phyloP scores from a whole-genome alignment of 352 stramenopile genomes.

The Pythium apleroticum region DNA sequence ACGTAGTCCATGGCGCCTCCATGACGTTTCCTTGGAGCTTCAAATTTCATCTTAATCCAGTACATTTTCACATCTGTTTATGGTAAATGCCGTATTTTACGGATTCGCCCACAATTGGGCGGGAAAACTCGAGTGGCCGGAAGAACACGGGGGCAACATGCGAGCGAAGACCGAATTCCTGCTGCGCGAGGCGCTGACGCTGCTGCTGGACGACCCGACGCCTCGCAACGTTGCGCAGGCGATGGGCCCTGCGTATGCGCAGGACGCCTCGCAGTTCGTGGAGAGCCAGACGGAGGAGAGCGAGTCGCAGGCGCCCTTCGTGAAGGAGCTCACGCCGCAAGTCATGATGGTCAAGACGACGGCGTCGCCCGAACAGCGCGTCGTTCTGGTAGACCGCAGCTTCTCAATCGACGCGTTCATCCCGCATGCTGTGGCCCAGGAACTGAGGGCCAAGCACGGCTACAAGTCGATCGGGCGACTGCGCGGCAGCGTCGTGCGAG shows the following conservation, averaged over 20 bases:
- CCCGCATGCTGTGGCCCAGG: conserved; percentile 22
- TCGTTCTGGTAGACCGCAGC: conserved; percentile 53
- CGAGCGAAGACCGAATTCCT: conserved; percentile 48
- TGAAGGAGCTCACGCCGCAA: conserved; percentile 24
- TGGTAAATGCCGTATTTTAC: neutral
- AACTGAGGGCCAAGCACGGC: conserved; percentile 25
- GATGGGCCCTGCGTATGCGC: conserved; percentile 15
- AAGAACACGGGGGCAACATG: conserved; percentile 26
- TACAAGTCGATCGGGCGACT: conserved; percentile 45
- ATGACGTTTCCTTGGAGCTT: neutral
- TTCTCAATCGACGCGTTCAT: conserved; percentile 56
- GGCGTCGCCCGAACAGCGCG: conserved; percentile 35
- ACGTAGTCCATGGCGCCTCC: neutral
- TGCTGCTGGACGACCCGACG: conserved; percentile 38
- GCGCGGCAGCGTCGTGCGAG: conserved; percentile 46
- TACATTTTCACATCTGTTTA: neutral
- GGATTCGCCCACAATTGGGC: neutral
- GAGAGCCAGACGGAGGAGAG: conserved; percentile 57
- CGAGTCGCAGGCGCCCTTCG: conserved; percentile 38
- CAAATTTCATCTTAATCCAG: neutral
- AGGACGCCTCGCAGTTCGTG: conserved; percentile 12
- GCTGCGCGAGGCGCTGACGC: conserved; percentile 51
- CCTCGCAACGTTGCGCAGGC: conserved; percentile 17
- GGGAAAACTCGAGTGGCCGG: neutral
- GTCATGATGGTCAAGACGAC: conserved; percentile 56